Evolutionary conservation across 352 stramenopile genomes (phyloP), one percentile per base, ranked within the genome.

Genomic region (Globisporangium cystogenes): DNA sequence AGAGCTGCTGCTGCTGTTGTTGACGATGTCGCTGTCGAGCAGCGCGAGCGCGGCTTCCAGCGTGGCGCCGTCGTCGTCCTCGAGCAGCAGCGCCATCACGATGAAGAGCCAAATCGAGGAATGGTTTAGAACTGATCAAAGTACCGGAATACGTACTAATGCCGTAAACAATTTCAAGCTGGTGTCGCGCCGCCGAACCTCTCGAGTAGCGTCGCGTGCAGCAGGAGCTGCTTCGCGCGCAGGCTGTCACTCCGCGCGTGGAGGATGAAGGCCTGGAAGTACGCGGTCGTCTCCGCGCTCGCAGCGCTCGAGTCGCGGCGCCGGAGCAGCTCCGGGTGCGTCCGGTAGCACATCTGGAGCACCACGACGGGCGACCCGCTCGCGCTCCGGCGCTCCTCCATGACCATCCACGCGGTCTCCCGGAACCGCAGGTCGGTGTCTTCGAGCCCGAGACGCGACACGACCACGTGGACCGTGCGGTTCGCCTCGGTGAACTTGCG

Each of bases 31-130:
- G 24, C 36, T 36, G 24, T 65, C 58, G 14, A 65, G 44, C 35
- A 65, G 61, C 29, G 47, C 53, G 29, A 65, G 31, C 6, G 57
- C 45, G 16, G 54, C 58, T 16, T 60, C 47, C 5, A 65, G 39
- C n/a, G 53, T 47, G 18, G 47, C 53, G 23, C 27, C 37, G 21
- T 60, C 52, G 10, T 65, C 53, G 10, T 65, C 58, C 29, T 35
- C 29, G 29, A 35, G 29, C 29, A 35, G 29, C 7, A 35, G 10
- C 29, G 29, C 5, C 29, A 35, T 35, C 4, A 31, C 8, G n/a
- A n/a, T n/a, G n/a, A n/a, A n/a, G n/a, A n/a, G n/a, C n/a, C 27
- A 31, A 31, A 31, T 31, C 29, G 29, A 35, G 26, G 26, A 29
- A 29, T 5, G n/a, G n/a, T n/a, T n/a, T n/a, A n/a, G n/a, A n/a